Evolutionary conservation across 1,139 yeast species (phyloP).

Genomic region (Geotrichum australiense): DNA sequence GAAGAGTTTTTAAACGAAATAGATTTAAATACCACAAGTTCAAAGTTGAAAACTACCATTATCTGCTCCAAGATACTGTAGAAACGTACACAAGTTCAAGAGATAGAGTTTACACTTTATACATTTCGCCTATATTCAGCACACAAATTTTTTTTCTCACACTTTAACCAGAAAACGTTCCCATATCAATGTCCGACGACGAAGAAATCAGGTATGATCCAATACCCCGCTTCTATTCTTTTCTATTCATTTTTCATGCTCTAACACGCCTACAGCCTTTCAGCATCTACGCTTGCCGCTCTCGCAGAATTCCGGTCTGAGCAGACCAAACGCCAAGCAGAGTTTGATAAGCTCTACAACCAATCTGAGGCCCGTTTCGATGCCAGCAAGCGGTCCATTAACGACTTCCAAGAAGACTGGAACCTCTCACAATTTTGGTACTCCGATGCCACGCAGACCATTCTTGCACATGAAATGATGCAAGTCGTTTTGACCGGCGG

Average conservation of each 20-base stretch:
- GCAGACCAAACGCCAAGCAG: conserved; percentile 52
- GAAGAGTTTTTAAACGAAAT: too few species aligned
- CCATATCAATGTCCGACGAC: conserved; percentile 14
- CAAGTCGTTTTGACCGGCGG: conserved; percentile 30
- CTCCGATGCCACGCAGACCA: conserved; percentile 60
- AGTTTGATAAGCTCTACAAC: conserved; percentile 50
- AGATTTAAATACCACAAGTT: too few species aligned
- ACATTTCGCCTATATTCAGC: too few species aligned
- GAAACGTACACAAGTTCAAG: too few species aligned
- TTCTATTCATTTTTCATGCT: not conserved
- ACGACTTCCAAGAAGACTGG: conserved; percentile 83
- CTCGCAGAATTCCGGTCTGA: conserved; percentile 64
- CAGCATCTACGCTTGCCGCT: conserved; percentile 72
- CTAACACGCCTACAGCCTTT: conserved; percentile 46
- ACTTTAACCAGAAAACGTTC: too few species aligned
- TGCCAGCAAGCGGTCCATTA: conserved; percentile 40
- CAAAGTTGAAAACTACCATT: too few species aligned
- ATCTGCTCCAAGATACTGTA: too few species aligned
- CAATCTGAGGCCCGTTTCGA: conserved; percentile 45
- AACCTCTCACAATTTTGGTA: conserved; percentile 91
- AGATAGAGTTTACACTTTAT: too few species aligned
- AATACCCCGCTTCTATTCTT: not conserved
- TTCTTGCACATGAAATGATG: conserved; percentile 59
- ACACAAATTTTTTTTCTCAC: not conserved
- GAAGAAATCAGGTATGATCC: conserved; percentile 12